These are phyloP conservation scores for Chlamydomonas applanata DNA, from an alignment of 139 green algal species.

Conservation along the genomic window DNA sequence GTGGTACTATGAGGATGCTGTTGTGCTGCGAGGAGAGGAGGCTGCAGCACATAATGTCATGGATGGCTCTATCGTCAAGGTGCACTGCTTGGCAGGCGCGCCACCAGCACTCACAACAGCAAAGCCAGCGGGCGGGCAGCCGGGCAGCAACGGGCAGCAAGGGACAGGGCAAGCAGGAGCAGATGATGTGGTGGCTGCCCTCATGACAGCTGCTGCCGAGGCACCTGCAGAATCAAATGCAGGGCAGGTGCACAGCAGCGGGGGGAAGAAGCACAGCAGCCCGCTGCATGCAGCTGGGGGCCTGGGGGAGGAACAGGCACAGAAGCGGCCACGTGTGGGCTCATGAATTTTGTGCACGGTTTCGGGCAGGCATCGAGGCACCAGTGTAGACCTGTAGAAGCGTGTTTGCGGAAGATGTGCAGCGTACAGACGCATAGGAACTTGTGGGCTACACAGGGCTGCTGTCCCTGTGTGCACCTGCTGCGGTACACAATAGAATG, in stretches of 20 bases:
- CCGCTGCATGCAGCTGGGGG: neutral
- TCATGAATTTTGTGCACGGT: neutral
- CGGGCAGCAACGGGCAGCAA: neutral
- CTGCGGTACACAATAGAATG: no score
- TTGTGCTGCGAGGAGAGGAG: conserved; percentile 34
- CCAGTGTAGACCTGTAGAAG: no score
- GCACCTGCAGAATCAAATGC: conserved; percentile 4
- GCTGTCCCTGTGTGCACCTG: no score
- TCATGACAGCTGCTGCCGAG: neutral
- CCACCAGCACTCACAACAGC: neutral
- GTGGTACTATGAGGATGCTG: conserved; percentile 52
- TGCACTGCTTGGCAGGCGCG: conserved; percentile 6
- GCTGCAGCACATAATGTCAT: conserved; percentile 36
- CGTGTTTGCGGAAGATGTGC: no score
- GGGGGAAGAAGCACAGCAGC: neutral
- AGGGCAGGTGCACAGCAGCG: neutral
- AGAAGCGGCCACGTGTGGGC: no score
- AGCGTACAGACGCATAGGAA: no score
- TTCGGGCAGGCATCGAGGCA: no score
- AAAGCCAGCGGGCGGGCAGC: neutral
- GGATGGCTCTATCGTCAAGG: conserved; percentile 47
- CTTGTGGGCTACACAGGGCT: no score
- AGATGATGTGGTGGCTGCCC: conserved; percentile 2
- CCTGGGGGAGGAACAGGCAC: neutral
- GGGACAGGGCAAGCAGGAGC: no score